Conservation (phyloP, 306 rosid genomes). For the Delonix regia region DNA sequence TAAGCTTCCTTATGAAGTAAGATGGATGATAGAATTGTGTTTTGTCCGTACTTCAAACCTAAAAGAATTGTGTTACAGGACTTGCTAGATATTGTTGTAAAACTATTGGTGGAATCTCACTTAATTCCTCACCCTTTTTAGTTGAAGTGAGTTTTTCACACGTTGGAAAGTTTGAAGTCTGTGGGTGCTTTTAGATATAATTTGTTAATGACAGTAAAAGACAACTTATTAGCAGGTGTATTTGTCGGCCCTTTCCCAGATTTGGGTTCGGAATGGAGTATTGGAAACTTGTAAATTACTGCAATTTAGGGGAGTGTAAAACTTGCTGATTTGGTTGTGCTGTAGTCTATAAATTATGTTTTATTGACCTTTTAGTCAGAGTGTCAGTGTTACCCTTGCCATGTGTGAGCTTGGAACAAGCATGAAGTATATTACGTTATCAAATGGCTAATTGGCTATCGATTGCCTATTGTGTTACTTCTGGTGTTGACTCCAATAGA, state of each 20-base stretch:
- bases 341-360: constrained; percentile 5
- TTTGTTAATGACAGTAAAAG: not conserved
- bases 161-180: not conserved
- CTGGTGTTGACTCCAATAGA: not conserved
- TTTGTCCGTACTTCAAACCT: too few species aligned
- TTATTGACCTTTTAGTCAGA: not conserved
- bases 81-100: not conserved
- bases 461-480: not conserved
- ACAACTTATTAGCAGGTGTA: not conserved
- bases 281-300: not conserved
- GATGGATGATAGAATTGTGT: too few species aligned
- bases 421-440: not conserved
- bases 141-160: not conserved
- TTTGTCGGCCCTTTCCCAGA: not conserved
- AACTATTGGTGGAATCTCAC: not conserved
- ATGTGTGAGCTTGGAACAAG: not conserved
- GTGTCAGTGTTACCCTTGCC: not conserved
- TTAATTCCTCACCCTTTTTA: not conserved
- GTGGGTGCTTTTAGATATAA: not conserved
- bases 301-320: not conserved
- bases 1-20: too few species aligned
- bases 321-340: not conserved
- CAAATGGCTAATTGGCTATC: not conserved
- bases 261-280: not conserved
- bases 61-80: not conserved